phyloP scores from a whole-genome alignment of 1,284 basidiomycete species.

The Paramarasmius palmivorus region DNA sequence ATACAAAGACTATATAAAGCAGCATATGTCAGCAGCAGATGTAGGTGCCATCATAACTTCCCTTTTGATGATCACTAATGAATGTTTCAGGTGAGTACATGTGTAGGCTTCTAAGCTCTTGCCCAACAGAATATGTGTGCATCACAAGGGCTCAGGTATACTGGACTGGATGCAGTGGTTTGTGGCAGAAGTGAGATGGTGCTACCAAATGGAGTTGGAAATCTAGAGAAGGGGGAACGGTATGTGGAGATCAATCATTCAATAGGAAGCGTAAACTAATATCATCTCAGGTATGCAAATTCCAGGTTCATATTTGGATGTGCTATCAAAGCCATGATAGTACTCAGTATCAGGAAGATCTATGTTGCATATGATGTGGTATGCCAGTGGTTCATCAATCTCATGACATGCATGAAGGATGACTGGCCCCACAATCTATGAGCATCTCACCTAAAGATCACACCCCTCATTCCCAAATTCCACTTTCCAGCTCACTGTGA shows the following conservation, averaged over 20 bases:
- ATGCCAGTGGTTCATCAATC: constrained; percentile 4
- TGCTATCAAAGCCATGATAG: not conserved
- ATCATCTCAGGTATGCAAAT: constrained; percentile 4
- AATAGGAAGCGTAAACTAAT: too few species aligned
- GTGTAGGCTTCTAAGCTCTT: constrained; percentile 7
- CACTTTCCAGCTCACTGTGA: too few species aligned
- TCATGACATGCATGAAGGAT: not conserved
- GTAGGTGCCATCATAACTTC: not conserved
- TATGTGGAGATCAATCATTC: not conserved
- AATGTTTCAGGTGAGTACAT: constrained; percentile 6
- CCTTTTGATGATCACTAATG: not conserved
- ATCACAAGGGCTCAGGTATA: constrained; percentile 2
- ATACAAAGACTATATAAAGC: not conserved
- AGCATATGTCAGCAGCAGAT: not conserved
- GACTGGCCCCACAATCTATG: too few species aligned
- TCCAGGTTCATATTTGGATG: not conserved
- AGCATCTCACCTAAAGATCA: not conserved
- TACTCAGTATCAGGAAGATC: not conserved
- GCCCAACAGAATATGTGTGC: constrained; percentile 3
- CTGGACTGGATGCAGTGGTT: constrained; percentile 2
- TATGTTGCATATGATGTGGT: constrained; percentile 1
- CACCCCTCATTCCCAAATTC: not conserved
- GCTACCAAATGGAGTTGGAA: constrained; percentile 3
- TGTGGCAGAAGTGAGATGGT: constrained; percentile 9
- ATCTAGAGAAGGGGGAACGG: constrained; percentile 13